Conservation (phyloP, 768 basidiomycete genomes). For the Amyloporia xantha region DNA sequence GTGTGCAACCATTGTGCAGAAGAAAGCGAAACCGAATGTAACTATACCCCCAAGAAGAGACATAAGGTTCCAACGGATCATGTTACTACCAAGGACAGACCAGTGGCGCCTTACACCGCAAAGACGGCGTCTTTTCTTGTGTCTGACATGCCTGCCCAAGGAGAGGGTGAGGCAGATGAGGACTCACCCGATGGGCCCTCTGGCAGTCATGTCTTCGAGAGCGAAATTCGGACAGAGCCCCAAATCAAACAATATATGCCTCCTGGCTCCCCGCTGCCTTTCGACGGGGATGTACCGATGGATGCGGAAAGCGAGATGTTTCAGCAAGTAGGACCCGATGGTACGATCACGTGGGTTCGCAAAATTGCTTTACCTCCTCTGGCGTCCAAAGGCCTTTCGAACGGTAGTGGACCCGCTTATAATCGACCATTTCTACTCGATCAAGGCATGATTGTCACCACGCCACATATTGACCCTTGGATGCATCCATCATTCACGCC, state of each 20-base stretch:
- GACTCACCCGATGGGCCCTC: conserved; percentile 8
- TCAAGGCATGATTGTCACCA: conserved; percentile 30
- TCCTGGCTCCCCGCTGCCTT: conserved; percentile 15
- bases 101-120: conserved; percentile 34
- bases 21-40: conserved; percentile 48
- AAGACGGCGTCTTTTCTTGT: conserved; percentile 45
- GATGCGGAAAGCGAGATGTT: conserved; percentile 15
- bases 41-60: conserved; percentile 69
- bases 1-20: conserved; percentile 63
- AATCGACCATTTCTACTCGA: conserved; percentile 33
- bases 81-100: conserved; percentile 29
- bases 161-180: conserved; percentile 10
- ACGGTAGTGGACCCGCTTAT: background rate
- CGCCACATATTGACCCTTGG: conserved; percentile 53
- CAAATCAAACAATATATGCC: conserved; percentile 22
- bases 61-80: conserved; percentile 47
- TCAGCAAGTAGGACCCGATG: conserved; percentile 16
- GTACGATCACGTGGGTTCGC: conserved; percentile 38
- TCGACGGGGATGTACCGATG: conserved; percentile 19
- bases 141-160: conserved; percentile 25
- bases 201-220: conserved; percentile 15
- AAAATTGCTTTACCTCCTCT: conserved; percentile 4
- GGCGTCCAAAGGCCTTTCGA: background rate
- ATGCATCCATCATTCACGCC: conserved; percentile 49
- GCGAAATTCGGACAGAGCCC: conserved; percentile 20